Percentiles rank a stretch among this genome's conserved stretches.
phyloP scores from a whole-genome alignment of 352 stramenopile species.

The Peronosclerospora sorghi region DNA sequence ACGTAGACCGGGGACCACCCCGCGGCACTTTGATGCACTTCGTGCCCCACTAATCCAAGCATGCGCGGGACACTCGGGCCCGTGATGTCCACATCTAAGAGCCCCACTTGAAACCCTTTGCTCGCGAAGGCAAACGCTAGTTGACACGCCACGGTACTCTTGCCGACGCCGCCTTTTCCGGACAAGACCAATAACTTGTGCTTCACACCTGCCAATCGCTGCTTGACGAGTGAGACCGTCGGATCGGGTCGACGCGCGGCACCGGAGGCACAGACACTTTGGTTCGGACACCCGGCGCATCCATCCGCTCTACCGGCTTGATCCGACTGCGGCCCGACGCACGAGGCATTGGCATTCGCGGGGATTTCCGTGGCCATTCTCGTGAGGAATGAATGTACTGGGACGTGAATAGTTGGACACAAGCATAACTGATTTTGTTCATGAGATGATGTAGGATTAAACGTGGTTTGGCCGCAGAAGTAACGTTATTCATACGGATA shows the following conservation, averaged over 20 bases:
- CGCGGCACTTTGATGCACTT: conserved; percentile 95
- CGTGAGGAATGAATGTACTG: neutral
- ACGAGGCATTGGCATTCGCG: conserved; percentile 79
- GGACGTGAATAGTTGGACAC: too few species aligned
- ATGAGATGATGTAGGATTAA: too few species aligned
- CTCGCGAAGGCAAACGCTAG: conserved; percentile 92
- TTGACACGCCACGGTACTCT: conserved; percentile 98
- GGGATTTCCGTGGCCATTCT: conserved; percentile 33
- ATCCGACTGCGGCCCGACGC: conserved; percentile 91
- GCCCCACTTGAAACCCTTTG: conserved; percentile 91
- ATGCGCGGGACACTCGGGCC: conserved; percentile 97
- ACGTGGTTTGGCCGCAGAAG: too few species aligned
- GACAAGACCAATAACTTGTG: conserved; percentile 98
- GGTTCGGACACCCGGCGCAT: conserved; percentile 97
- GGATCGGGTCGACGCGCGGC: conserved; percentile 81
- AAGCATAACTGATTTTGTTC: too few species aligned
- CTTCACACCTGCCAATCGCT: conserved; percentile 77
- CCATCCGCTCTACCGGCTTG: conserved; percentile 89
- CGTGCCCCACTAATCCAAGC: conserved; percentile 86
- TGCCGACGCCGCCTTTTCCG: conserved; percentile 99
- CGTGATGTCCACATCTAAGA: conserved; percentile 99
- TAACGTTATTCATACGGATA: too few species aligned
- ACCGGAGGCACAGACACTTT: conserved; percentile 91
- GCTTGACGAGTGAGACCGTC: conserved; percentile 80
- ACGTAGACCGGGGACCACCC: conserved; percentile 99